phyloP scores from a whole-genome alignment of 352 stramenopile species.

The Phytophthora cajani region DNA sequence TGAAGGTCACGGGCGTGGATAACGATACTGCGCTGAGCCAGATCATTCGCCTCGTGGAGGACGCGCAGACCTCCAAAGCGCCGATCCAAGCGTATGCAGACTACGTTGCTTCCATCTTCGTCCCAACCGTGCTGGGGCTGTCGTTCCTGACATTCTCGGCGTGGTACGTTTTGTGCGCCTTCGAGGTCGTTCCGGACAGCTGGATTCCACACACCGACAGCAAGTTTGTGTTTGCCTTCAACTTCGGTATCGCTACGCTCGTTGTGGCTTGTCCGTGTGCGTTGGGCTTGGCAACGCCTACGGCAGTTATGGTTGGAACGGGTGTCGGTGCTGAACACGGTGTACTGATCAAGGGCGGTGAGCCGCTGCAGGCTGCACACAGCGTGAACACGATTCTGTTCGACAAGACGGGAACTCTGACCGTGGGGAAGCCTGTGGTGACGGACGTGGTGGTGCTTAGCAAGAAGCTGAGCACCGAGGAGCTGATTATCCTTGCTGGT shows the following conservation, averaged over 20 bases:
- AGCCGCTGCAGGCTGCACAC: slow-evolving; percentile 91
- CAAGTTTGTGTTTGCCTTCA: slow-evolving; percentile 94
- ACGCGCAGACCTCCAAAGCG: slow-evolving; percentile 97
- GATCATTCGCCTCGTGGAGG: slow-evolving; percentile 98
- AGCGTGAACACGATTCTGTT: slow-evolving; percentile 97
- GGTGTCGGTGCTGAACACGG: slow-evolving; percentile 96
- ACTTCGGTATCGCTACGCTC: slow-evolving; percentile 97
- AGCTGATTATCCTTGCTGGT: slow-evolving; percentile 88
- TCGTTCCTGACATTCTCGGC: slow-evolving; percentile 95
- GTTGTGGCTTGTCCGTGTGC: slow-evolving; percentile 99
- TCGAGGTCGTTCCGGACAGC: slow-evolving; percentile 59
- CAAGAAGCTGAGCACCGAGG: slow-evolving; percentile 80
- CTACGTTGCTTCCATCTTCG: slow-evolving; percentile 95
- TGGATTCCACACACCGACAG: slow-evolving; percentile 82
- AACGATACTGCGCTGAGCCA: slow-evolving; percentile 95
- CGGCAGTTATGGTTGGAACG: slow-evolving; percentile 98
- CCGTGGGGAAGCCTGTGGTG: slow-evolving; percentile 90
- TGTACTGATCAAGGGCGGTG: slow-evolving; percentile 98
- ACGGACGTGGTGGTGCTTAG: slow-evolving; percentile 85
- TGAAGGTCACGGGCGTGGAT: slow-evolving; percentile 94
- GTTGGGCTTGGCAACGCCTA: slow-evolving; percentile 97
- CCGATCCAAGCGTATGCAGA: slow-evolving; percentile 98
- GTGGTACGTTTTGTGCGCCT: slow-evolving; percentile 91
- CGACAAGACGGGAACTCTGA: slow-evolving; percentile 99
- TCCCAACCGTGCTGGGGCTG: slow-evolving; percentile 94